Conservation (phyloP, 2,329 filamentous ascomycete species). For the Colletotrichum sp. region DNA sequence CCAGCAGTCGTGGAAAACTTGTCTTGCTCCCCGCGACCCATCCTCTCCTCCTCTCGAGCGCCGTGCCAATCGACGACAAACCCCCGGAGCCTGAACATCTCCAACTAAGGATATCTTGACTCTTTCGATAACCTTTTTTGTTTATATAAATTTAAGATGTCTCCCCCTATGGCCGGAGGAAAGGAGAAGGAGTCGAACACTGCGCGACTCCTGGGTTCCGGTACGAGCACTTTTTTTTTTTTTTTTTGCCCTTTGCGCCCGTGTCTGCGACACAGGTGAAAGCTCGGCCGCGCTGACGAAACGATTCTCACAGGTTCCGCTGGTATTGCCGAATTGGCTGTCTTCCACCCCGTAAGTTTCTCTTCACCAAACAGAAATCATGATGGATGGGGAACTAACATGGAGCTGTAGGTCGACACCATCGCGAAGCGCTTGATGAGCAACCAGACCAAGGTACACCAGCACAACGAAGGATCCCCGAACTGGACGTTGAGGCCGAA, state of each 20-base stretch:
- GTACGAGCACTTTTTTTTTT: constrained; percentile 48
- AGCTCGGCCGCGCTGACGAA: constrained; percentile 17
- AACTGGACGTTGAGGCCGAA: not conserved
- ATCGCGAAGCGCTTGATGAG: constrained; percentile 99
- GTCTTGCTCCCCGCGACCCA: constrained; percentile 2
- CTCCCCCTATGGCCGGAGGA: constrained; percentile 55
- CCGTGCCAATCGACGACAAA: constrained; percentile 13
- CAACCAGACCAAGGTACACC: constrained; percentile 70
- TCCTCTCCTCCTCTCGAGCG: not conserved
- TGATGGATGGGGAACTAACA: not conserved
- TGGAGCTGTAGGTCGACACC: constrained; percentile 81
- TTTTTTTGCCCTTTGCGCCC: not conserved
- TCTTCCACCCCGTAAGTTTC: constrained; percentile 82
- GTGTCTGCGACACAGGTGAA: not conserved
- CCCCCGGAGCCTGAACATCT: not conserved
- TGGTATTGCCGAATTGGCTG: constrained; percentile 89
- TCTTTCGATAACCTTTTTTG: not conserved
- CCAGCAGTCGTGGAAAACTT: constrained; percentile 15
- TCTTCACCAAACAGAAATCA: not conserved
- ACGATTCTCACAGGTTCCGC: constrained; percentile 72
- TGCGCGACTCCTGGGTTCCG: constrained; percentile 89
- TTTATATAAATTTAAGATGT: constrained; percentile 51
- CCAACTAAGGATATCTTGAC: not conserved
- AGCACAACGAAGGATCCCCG: constrained; percentile 56
- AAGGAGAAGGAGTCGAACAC: constrained; percentile 83